Evolutionary conservation across 2,329 filamentous ascomycete genomes (phyloP).

Genomic region (Hypoxylon sp.): DNA sequence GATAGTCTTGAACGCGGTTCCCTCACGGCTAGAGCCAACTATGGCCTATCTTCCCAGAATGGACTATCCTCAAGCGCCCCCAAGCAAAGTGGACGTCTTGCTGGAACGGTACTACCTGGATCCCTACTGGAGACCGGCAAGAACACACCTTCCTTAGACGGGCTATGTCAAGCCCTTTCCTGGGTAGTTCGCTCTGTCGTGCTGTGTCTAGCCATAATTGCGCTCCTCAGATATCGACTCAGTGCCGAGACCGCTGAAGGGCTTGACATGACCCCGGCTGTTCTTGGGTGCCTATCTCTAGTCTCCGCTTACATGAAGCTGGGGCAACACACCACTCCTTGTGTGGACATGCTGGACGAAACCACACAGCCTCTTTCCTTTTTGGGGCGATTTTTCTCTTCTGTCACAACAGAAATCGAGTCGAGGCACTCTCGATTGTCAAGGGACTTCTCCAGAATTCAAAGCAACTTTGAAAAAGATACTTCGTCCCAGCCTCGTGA

Average conservation of each 20-base stretch:
- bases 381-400: slow-evolving; percentile 2
- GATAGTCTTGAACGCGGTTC: not conserved
- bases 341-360: slow-evolving; percentile 17
- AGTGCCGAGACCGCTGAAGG: not conserved
- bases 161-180: not conserved
- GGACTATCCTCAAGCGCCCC: not conserved
- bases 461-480: slow-evolving; percentile 1
- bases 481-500: not conserved
- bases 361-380: slow-evolving; percentile 31
- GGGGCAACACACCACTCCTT: slow-evolving; percentile 9
- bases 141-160: not conserved
- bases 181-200: not conserved
- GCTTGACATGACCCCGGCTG: not conserved
- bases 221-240: not conserved
- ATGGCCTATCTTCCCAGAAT: not conserved
- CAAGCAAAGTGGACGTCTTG: not conserved
- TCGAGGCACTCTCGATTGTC: slow-evolving; percentile 6
- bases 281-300: slow-evolving; percentile 1
- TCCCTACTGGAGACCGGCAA: not conserved
- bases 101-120: not conserved
- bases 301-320: slow-evolving; percentile 2
- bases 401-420: slow-evolving; percentile 17
- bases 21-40: not conserved
- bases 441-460: slow-evolving; percentile 8
- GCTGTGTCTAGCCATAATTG: not conserved